Percentiles rank a stretch among this genome's conserved stretches.
phyloP scores from a whole-genome alignment of 495 filamentous ascomycete genomes.

The Hamigera avellanea region DNA sequence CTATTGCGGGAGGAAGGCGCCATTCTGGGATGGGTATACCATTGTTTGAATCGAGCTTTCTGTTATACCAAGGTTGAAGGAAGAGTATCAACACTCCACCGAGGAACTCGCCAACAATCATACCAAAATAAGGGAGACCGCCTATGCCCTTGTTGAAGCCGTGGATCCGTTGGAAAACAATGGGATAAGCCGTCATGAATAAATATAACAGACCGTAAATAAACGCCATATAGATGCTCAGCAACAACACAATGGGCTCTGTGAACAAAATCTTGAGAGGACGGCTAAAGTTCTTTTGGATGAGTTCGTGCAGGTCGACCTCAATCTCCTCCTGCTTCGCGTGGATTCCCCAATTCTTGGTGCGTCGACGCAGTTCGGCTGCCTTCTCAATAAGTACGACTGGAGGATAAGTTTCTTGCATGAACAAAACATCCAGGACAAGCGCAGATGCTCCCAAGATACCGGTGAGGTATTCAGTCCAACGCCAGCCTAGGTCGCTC shows the following conservation, averaged over 20 bases:
- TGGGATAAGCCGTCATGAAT: constrained; percentile 69
- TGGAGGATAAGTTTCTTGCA: constrained; percentile 77
- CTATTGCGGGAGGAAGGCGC: constrained; percentile 69
- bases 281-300: constrained; percentile 74
- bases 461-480: constrained; percentile 63
- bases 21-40: constrained; percentile 71
- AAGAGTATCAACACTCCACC: constrained; percentile 54
- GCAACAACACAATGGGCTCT: constrained; percentile 66
- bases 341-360: constrained; percentile 88
- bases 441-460: constrained; percentile 75
- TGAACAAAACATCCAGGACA: constrained; percentile 54
- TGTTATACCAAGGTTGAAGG: constrained; percentile 49
- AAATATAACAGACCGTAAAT: constrained; percentile 75
- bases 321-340: constrained; percentile 91
- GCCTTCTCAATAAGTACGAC: constrained; percentile 70
- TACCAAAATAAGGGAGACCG: constrained; percentile 72
- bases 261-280: constrained; percentile 67
- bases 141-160: constrained; percentile 53
- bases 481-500: constrained; percentile 69
- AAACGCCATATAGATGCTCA: constrained; percentile 75
- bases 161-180: constrained; percentile 67
- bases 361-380: constrained; percentile 62
- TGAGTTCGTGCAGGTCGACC: constrained; percentile 64
- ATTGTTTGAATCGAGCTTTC: constrained; percentile 62
- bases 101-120: constrained; percentile 60